phyloP scores from a whole-genome alignment of 768 basidiomycete genomes.

The Pulveroboletus ravenelii region DNA sequence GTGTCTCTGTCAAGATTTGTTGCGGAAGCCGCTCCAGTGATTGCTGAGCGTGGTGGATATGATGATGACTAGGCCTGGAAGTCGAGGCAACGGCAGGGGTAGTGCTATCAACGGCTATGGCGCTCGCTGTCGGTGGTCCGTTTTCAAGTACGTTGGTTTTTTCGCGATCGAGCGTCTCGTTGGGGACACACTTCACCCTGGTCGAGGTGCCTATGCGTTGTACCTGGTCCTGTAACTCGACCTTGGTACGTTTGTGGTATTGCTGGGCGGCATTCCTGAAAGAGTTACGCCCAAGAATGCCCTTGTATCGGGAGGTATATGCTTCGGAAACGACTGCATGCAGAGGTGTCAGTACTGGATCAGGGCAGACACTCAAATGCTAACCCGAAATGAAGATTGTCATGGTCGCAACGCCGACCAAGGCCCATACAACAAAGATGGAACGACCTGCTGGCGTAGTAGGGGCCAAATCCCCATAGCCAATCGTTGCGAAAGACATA shows the following conservation, averaged over 20 bases:
- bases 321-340: constrained; percentile 58
- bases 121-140: background rate
- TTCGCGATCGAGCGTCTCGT: background rate
- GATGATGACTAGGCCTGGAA: background rate
- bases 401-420: constrained; percentile 72
- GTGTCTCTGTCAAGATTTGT: constrained; percentile 35
- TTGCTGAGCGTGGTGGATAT: constrained; percentile 19
- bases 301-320: constrained; percentile 61
- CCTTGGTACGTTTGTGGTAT: constrained; percentile 34
- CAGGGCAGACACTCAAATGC: constrained; percentile 9
- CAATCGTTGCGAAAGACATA: constrained; percentile 68
- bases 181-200: background rate
- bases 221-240: constrained; percentile 12
- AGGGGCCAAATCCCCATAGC: constrained; percentile 64
- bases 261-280: constrained; percentile 44
- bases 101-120: background rate
- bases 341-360: background rate
- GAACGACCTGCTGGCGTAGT: constrained; percentile 64
- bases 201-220: constrained; percentile 3
- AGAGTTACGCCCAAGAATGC: constrained; percentile 41
- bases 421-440: constrained; percentile 74
- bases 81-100: background rate
- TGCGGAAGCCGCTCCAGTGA: constrained; percentile 38
- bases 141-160: background rate
- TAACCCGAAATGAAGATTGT: constrained; percentile 68